Base-by-base conservation (phyloP, 306 rosid genomes). In the Gillenia trifoliata region DNA sequence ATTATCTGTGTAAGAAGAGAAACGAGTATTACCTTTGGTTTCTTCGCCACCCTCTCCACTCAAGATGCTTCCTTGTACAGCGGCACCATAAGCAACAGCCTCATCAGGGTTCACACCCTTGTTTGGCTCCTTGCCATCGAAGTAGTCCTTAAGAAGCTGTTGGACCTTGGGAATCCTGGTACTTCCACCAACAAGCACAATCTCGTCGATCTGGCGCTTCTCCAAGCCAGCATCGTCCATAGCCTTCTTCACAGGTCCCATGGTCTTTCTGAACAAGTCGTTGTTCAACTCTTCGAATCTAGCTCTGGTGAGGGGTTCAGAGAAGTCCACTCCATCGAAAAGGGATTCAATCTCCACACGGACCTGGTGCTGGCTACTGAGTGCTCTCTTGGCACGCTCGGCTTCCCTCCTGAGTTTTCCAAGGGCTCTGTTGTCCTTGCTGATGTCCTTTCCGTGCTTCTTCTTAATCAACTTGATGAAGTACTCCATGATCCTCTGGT, bases 61-160 rank as follows among this genome's bases (percentile, higher is more conserved):
- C 89, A 95, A 84, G 73, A 95, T 95, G 68, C 97, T 89, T 92
- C 97, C 99, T 86, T 93, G 98, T 8, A 91, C 97, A 5, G 98
- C 97, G 66, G 98, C 98, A 84, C 96, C 98, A 79, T 81, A 93
- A 66, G 98, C 98, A 85, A 91, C 98, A 33, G 98, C 96, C 81
- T 93, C 98, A 66, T 93, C 98, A 1, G 97, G 98, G 86, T 93
- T 93, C 75, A 93, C 98, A 83, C 97, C 98, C 90, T 93, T 93
- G 92, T 91, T 93, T 65, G 98, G 98, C 75, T 93, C 98, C 79
- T 93, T 93, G 49, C 98, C 98, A 8, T 93, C 97, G 2, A 93
- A 93, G 88, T 89, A 93, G 47, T 89, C 98, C 86, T 89, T 91
- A 36, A 93, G 89, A 61, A 93, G 97, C 80, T 91, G 98, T 79